These are phyloP conservation scores for Penicillium psychrofluorescens DNA, from an alignment of 495 filamentous ascomycete genomes.

Conservation along the genomic window DNA sequence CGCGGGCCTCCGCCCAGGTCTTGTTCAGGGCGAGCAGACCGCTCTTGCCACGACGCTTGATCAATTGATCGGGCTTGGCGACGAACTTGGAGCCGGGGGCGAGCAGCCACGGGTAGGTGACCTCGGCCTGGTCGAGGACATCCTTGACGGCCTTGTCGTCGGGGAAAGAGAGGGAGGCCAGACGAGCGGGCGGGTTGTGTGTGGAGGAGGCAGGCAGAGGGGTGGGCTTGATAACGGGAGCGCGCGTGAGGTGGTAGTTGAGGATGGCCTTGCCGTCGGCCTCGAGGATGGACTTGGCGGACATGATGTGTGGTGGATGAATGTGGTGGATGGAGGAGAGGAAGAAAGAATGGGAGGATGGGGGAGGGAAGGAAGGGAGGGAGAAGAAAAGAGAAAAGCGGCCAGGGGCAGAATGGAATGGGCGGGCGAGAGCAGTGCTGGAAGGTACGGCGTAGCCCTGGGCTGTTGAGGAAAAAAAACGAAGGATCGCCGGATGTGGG, in stretches of 20 bases:
- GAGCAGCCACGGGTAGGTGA: constrained; percentile 91
- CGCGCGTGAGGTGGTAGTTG: constrained; percentile 99
- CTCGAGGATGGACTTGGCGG: constrained; percentile 96
- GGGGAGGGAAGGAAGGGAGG: constrained; percentile 10
- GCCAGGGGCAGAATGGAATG: constrained; percentile 11
- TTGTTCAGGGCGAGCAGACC: constrained; percentile 96
- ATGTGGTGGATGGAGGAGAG: constrained; percentile 8
- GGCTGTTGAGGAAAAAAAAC: constrained; percentile 13
- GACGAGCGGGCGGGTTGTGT: constrained; percentile 87
- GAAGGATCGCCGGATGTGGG: constrained; percentile 1
- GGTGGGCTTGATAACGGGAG: constrained; percentile 94
- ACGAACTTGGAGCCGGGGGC: constrained; percentile 80
- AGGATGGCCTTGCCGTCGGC: constrained; percentile 99
- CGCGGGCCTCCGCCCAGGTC: constrained; percentile 85
- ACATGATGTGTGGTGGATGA: constrained; percentile 56
- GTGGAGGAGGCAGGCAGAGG: constrained; percentile 76
- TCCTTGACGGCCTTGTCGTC: constrained; percentile 74
- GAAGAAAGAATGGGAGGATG: constrained; percentile 6
- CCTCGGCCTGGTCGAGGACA: constrained; percentile 91
- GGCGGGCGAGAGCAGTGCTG: constrained; percentile 16
- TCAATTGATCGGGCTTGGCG: constrained; percentile 98
- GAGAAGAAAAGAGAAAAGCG: constrained; percentile 6
- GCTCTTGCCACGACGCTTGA: constrained; percentile 98
- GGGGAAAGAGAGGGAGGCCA: constrained; percentile 89
- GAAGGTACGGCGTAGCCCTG: constrained; percentile 31